Conservation (phyloP, 75 land plant genomes). For the Pinus tabuliformis region DNA sequence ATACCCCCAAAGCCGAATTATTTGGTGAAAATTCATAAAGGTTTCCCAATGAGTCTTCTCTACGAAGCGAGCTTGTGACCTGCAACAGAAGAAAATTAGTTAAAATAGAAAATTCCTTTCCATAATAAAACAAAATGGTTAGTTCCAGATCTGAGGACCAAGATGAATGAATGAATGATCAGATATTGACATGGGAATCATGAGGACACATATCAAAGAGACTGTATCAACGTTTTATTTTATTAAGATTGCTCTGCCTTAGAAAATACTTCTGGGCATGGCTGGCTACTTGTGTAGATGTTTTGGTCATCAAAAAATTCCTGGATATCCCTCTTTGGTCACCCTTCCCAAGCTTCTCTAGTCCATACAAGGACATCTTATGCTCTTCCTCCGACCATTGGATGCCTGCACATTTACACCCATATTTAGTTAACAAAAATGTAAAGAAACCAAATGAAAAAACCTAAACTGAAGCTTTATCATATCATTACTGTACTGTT, state of each 20-base stretch:
- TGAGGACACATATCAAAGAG: conserved; percentile 31
- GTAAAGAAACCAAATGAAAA: no score
- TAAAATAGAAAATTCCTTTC: not conserved
- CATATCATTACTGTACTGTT: no score
- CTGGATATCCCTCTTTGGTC: conserved; percentile 49
- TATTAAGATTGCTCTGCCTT: conserved; percentile 29
- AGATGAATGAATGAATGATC: no score
- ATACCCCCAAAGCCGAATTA: no score
- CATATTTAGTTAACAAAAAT: not conserved
- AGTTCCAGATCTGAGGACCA: not conserved
- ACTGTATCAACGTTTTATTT: conserved; percentile 29
- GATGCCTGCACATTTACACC: conserved; percentile 18
- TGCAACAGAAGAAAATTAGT: not conserved
- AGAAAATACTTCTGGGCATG: conserved; percentile 52
- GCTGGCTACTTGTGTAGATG: conserved; percentile 48
- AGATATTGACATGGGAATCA: not conserved
- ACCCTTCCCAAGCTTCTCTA: conserved; percentile 45
- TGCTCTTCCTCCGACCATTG: conserved; percentile 53
- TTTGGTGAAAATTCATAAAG: not conserved
- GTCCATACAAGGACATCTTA: conserved; percentile 25
- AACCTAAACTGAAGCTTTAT: no score
- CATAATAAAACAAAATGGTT: not conserved
- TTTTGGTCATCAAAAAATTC: conserved; percentile 30
- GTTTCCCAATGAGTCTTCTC: not conserved
- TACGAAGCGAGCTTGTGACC: not conserved